Evolutionary conservation across 2,329 filamentous ascomycete genomes (phyloP).

Genomic region (Bipolaris gigantea): DNA sequence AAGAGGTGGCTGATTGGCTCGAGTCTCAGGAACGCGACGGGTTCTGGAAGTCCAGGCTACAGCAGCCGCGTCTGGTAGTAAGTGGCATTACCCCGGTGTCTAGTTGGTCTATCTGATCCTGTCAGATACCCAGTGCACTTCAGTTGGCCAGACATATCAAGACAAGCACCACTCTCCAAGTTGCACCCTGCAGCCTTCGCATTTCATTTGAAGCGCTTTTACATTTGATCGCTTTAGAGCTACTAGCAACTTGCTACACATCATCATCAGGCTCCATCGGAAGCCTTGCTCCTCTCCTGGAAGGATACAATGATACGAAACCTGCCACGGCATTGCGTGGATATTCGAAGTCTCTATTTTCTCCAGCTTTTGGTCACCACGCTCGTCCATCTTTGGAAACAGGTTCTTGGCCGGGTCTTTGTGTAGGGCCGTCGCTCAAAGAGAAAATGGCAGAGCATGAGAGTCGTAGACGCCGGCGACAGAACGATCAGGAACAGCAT

Average conservation of each 20-base stretch:
- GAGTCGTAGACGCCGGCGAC: conserved; percentile 4
- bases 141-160: conserved; percentile 9
- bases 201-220: conserved; percentile 18
- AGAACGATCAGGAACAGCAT: not conserved
- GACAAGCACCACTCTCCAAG: not conserved
- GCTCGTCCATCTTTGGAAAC: conserved; percentile 27
- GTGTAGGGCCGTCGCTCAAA: conserved; percentile 20
- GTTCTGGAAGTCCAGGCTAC: conserved; percentile 14
- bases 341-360: conserved; percentile 22
- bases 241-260: conserved; percentile 33
- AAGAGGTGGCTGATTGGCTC: conserved; percentile 25
- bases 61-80: conserved; percentile 9
- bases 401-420: conserved; percentile 24
- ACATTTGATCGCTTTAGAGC: conserved; percentile 25
- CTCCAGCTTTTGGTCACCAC: conserved; percentile 33
- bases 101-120: conserved; percentile 1
- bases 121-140: conserved; percentile 8
- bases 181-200: not conserved
- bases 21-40: conserved; percentile 17
- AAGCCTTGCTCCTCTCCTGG: conserved; percentile 13
- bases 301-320: conserved; percentile 8
- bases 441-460: conserved; percentile 18
- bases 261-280: conserved; percentile 14
- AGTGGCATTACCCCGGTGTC: not conserved
- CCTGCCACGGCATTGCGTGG: conserved; percentile 21